Evolutionary conservation across 352 stramenopile species (phyloP), one percentile per base, ranked within the genome.

Genomic region (Phytopythium boreale): DNA sequence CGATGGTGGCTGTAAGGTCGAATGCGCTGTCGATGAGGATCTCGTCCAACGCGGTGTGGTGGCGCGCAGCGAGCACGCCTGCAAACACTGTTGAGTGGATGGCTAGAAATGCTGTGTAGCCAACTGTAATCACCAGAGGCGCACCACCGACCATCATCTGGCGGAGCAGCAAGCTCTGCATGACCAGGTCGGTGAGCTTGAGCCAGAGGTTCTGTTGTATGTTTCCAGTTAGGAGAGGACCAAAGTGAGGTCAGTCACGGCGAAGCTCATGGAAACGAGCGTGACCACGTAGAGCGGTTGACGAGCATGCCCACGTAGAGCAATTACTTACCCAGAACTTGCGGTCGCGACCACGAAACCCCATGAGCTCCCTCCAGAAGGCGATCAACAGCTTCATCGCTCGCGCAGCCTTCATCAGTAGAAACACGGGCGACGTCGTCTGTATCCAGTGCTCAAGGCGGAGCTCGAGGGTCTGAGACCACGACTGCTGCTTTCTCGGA

Each of bases 21-120:
- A 82, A 79, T 22, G 74, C 19, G 7, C 60, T 68, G 57, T 81
- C 68, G 19, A 81, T 44, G 15, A 79, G 31, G 29, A 81, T 61
- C 24, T 81, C 71, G 1, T 52, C 56, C 9, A 79, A 59, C 0
- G 68, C 68, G 4, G 68, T 70, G 26, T 58, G 56, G 1, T 46
- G 34, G 10, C 27, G 49, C 12, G 44, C 34, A 10, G 66, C 17
- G 39, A 75, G 67, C 7, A 47, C 34, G 26, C 49, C 6, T 9
- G 56, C 69, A 47, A 41, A 68, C 9, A 60, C 70, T 0, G 70
- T 29, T 14, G 64, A 60, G 24, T 76, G 79, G 1, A 64, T 12
- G 5, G 55, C 63, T 37, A 69, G 53, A 10, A 77, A 44, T 0
- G 22, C 27, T 2, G 57, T 49, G n/a, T 71, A 79, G 1, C 29